phyloP scores from a whole-genome alignment of 2,329 filamentous ascomycete genomes.

The Alternaria panax region DNA sequence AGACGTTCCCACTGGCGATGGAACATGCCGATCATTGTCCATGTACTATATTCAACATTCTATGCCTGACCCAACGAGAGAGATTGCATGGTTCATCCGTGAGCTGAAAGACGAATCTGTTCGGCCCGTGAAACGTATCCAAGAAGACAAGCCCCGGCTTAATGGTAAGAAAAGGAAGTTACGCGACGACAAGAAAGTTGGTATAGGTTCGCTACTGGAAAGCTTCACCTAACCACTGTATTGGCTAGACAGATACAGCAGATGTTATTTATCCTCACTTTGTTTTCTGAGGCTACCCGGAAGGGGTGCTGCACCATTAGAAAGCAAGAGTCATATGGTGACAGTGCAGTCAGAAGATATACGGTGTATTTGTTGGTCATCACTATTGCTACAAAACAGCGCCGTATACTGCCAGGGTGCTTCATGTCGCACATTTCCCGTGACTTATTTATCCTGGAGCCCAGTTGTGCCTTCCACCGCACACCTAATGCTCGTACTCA shows the following conservation, averaged over 20 bases:
- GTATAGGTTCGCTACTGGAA: slow-evolving; percentile 32
- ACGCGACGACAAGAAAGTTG: slow-evolving; percentile 26
- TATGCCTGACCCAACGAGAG: neutral
- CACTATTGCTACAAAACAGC: no score
- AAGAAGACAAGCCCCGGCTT: neutral
- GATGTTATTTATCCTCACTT: neutral
- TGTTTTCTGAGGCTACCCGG: neutral
- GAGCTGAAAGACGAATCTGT: neutral
- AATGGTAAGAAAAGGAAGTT: slow-evolving; percentile 31
- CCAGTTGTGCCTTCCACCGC: no score
- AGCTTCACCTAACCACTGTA: slow-evolving; percentile 19
- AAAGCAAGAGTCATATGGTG: neutral
- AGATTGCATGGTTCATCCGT: slow-evolving; percentile 18
- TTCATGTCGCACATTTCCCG: no score
- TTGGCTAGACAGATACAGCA: neutral
- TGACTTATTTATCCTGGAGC: no score
- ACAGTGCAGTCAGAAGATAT: neutral
- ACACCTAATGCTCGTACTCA: no score
- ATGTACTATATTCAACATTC: slow-evolving; percentile 5
- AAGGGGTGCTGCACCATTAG: slow-evolving; percentile 32
- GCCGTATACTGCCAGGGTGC: no score
- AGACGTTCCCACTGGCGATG: neutral
- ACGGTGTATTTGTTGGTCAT: neutral
- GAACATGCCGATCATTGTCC: slow-evolving; percentile 5
- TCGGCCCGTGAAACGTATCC: neutral